Percentiles rank a stretch among this genome's conserved stretches.
Conservation (phyloP, 1,284 basidiomycete species). For the Marasmius tenuissimus region DNA sequence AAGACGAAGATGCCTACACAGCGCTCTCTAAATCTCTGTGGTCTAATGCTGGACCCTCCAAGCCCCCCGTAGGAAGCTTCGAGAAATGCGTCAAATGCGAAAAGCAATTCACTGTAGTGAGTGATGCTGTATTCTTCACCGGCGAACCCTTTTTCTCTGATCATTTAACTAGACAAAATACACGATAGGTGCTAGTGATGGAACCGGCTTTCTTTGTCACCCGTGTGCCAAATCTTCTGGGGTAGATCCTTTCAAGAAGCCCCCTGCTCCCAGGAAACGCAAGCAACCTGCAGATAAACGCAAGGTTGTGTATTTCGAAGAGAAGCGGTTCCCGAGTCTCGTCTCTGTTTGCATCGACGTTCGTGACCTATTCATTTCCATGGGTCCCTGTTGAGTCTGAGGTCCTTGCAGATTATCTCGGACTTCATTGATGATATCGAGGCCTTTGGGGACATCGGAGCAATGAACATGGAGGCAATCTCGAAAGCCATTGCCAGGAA, state of each 20-base stretch:
- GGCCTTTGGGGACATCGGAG: constrained; percentile 84
- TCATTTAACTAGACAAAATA: constrained; percentile 68
- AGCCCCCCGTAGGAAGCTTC: constrained; percentile 79
- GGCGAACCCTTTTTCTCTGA: neutral
- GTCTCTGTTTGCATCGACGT: constrained; percentile 82
- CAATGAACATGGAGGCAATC: constrained; percentile 79
- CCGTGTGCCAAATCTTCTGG: constrained; percentile 75
- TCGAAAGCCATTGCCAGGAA: constrained; percentile 86
- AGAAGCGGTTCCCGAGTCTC: constrained; percentile 66
- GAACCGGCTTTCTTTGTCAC: constrained; percentile 79
- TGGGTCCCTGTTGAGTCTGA: neutral
- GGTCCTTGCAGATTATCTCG: constrained; percentile 66
- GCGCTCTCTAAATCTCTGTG: constrained; percentile 58
- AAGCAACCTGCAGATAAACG: constrained; percentile 63
- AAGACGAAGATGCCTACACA: constrained; percentile 54
- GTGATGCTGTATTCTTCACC: constrained; percentile 27
- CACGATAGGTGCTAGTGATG: constrained; percentile 69
- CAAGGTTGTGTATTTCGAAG: constrained; percentile 68
- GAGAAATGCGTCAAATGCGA: constrained; percentile 82
- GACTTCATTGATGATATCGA: constrained; percentile 90
- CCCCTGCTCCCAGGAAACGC: constrained; percentile 57
- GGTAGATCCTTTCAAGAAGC: constrained; percentile 82
- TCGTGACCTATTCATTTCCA: constrained; percentile 9
- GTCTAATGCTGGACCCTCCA: constrained; percentile 38
- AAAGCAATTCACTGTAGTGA: constrained; percentile 86